A percentile compares a stretch with the other conserved stretches of the same genome.
phyloP scores from a whole-genome alignment of 345 rosid genomes.

The Ailanthus altissimus region DNA sequence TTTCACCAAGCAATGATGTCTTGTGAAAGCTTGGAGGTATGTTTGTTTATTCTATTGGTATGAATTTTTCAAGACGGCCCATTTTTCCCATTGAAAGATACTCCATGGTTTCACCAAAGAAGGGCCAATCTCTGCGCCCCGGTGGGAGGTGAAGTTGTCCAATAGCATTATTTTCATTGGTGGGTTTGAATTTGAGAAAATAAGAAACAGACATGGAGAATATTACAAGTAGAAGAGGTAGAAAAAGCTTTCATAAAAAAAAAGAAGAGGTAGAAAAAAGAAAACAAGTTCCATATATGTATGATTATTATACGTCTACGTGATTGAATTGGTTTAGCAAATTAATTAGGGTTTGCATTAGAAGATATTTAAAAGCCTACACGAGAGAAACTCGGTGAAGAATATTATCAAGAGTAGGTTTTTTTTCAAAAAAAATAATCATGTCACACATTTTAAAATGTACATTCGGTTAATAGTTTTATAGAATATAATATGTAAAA shows the following conservation, averaged over 20 bases:
- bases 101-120: constrained; percentile 24
- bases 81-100: not conserved
- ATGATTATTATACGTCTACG: no score
- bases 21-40: constrained; percentile 2
- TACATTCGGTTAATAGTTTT: no score
- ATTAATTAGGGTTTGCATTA: not conserved
- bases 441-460: no score
- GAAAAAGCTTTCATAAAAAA: no score
- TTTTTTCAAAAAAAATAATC: no score
- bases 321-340: not conserved
- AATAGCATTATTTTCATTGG: not conserved
- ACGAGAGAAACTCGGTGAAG: not conserved
- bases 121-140: constrained; percentile 15
- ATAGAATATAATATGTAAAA: no score
- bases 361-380: not conserved
- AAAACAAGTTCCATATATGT: not conserved
- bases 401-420: no score
- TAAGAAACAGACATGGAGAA: not conserved
- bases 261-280: not conserved
- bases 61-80: constrained; percentile 12
- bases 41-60: not conserved
- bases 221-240: not conserved
- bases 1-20: not conserved
- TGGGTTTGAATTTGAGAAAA: not conserved
- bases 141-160: constrained; percentile 10